Base-by-base conservation (phyloP, 1,284 basidiomycete genomes). In the Puccinia sorghi region DNA sequence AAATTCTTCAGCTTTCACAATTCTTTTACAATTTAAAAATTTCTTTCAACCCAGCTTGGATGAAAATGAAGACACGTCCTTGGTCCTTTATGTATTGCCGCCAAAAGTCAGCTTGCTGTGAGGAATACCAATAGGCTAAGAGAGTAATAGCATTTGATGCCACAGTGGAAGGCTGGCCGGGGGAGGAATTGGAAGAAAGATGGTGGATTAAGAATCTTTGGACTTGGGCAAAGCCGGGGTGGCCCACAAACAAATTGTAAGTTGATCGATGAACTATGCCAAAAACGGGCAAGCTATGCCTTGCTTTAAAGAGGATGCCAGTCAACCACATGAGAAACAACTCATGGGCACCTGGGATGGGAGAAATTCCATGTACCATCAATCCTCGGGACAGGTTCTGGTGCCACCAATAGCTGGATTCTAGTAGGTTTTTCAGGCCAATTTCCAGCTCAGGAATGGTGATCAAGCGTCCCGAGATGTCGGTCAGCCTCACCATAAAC, bases 151-250 rank as follows among this genome's bases (percentile, higher is more conserved):
- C 13, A 57, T 57, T 22, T 27, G 54, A 32, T 57, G 54, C n/a
- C 25, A 15, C 3, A 15, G 54, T 57, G 13, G 54, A 27, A 11
- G 54, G 54, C 6, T 57, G 25, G n/a, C 8, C 9, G 20, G 54
- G 27, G 7, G 22, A 27, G 20, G 7, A 2, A 11, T 9, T 27
- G 25, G 54, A 57, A 3, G n/a, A 27, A 11, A 57, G 22, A 57
- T 57, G 54, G 15, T 57, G n/a, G 8, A 57, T 57, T 4, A 57
- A 27, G 54, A 57, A 57, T 57, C 54, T 27, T 57, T 57, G 54
- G 54, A 57, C 20, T 4, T 13, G 9, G 20, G 54, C 25, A 57
- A 57, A 57, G 8, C 54, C 54, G 27, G 54, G 54, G 7, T 57
- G 54, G 20, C 54, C 54, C 7, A 1, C 54, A 5, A 57, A 25